Conservation (phyloP, 2,329 filamentous ascomycete species). For the Claviceps sp. region DNA sequence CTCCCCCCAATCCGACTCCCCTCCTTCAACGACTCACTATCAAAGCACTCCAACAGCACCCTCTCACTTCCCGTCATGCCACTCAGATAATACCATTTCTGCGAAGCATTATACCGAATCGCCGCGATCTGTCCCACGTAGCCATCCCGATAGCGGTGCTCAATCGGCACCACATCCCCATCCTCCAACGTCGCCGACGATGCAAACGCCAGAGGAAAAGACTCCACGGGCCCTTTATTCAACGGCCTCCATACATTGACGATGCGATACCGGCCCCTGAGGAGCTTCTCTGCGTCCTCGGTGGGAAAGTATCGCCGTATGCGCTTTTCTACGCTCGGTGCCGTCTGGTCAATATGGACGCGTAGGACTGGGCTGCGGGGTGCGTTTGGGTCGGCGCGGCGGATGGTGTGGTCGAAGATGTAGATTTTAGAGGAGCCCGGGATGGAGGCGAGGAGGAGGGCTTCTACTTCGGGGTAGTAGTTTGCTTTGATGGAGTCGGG, state of each 20-base stretch:
- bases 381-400: conserved; percentile 32
- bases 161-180: conserved; percentile 32
- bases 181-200: conserved; percentile 37
- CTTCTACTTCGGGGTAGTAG: conserved; percentile 63
- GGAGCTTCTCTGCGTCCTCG: conserved; percentile 25
- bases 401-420: conserved; percentile 51
- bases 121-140: conserved; percentile 33
- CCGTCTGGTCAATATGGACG: conserved; percentile 46
- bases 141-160: conserved; percentile 37
- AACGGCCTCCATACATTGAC: conserved; percentile 43
- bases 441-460: conserved; percentile 23
- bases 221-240: conserved; percentile 27
- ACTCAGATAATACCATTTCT: conserved; percentile 40
- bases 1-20: conserved; percentile 30
- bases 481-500: conserved; percentile 46
- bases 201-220: conserved; percentile 41
- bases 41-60: conserved; percentile 48
- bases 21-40: conserved; percentile 35
- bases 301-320: conserved; percentile 28
- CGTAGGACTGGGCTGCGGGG: conserved; percentile 26
- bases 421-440: conserved; percentile 38
- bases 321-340: conserved; percentile 28
- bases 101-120: conserved; percentile 26
- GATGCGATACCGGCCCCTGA: conserved; percentile 33
- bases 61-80: conserved; percentile 39